Percentiles rank a stretch among this genome's conserved stretches.
These are phyloP conservation scores for Thymus quinquecostatus DNA, from an alignment of 257 asterid genomes.

Conservation along the genomic window DNA sequence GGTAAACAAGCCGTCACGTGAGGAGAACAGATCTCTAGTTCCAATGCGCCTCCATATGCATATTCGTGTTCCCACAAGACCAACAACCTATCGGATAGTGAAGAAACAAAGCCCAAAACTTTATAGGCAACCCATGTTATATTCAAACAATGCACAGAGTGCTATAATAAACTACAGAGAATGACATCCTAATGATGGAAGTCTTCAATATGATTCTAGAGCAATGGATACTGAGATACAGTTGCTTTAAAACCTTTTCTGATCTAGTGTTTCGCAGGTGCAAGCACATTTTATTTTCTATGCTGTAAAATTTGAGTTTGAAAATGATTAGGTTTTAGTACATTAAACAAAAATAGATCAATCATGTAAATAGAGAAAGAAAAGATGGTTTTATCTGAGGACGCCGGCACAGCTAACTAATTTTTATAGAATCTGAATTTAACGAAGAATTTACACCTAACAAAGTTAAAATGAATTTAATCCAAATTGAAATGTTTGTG, in stretches of 20 bases:
- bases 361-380: neutral
- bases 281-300: neutral
- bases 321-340: neutral
- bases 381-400: neutral
- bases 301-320: neutral
- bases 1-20: constrained; percentile 86
- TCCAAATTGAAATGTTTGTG: neutral
- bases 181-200: neutral
- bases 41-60: constrained; percentile 91
- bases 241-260: neutral
- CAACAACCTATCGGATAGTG: constrained; percentile 68
- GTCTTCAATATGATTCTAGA: constrained; percentile 16
- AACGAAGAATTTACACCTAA: too few species aligned
- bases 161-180: neutral
- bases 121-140: constrained; percentile 29
- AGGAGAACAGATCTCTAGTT: constrained; percentile 67
- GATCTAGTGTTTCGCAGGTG: neutral
- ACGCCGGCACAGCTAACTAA: neutral
- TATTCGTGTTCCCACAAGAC: constrained; percentile 87
- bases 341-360: neutral
- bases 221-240: constrained; percentile 13
- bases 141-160: constrained; percentile 15
- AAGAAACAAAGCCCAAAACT: constrained; percentile 30
- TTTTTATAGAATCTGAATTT: neutral
- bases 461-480: neutral